Evolutionary conservation across 805 yeast species (phyloP), one percentile per base, ranked within the genome.

Genomic region (Groenewaldozyma tartarivorans): DNA sequence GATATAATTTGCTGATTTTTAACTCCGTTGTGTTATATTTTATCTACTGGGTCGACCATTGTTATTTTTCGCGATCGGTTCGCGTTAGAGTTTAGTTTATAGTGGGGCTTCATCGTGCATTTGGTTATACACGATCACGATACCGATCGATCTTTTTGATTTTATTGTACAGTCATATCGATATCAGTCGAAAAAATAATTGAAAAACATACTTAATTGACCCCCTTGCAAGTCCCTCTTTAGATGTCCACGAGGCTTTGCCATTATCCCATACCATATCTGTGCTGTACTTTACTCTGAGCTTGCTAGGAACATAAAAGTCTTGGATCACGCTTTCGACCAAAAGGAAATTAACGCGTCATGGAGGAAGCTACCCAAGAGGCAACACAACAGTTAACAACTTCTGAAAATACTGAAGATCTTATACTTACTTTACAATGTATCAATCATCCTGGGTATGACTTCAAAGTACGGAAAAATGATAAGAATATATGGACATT

Each of bases 401-500:
- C 22, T 35, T 15, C 6, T 35, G 11, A 4, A 21, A 16, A 22
- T 4, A 21, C 15, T 13, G 41, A 13, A 7, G 38, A 40, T 22
- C 24, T 19, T 16, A 48, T 42, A 22, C 26, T 49, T 17, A 44
- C 50, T 4, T 48, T 56, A 34, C 33, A 47, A 5, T 42, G 52
- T 5, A 29, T 43, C 21, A 45, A 50, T 31, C 32, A 42, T 4
- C 26, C 47, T 15, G 34, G 24, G 4, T 22, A 18, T 13, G 16
- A 18, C 19, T 22, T 33, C 15, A 38, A 42, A 30, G 17, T 29
- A 33, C 32, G 41, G 26, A 32, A 27, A 9, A 24, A 36, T 31
- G 16, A 36, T 27, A 43, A 40, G 18, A 36, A 32, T 17, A 33
- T 61, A 19, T 84, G 94, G 94, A 56, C 63, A 4, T 72, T 87